Evolutionary conservation across 169 alveolate genomes (phyloP), one percentile per base, ranked within the genome.

Genomic region (Plasmodium ovale): DNA sequence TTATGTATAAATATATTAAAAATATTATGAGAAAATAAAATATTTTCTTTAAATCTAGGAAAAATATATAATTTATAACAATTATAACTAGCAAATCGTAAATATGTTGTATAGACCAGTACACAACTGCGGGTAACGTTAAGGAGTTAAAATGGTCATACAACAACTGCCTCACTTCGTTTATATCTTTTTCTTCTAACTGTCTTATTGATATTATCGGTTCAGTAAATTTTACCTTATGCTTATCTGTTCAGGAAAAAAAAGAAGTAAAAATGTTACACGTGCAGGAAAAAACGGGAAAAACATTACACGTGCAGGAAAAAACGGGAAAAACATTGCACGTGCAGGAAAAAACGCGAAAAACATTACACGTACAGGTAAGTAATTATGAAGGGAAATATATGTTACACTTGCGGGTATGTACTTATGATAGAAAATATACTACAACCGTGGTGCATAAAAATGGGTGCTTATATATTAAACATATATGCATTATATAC

Each of bases 31-130:
- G 62, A 73, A 94, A 93, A 74, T 92, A 93, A 44, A 94, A 62
- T 9, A 95, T 88, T 62, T 92, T 92, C 77, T 88, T 90, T 39
- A 94, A 54, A 60, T 94, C 94, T 77, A 95, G 29, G 58, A 92
- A 92, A 49, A 95, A 72, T 29, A 89, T 88, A 37, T 93, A 77
- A 42, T 88, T 84, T 31, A 94, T 94, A 31, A 84, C 74, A 47
- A 92, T 92, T 42, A 94, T 94, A 37, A 93, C 95, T 71, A 90
- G 62, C 16, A 94, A 87, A 85, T 94, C 96, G 27, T 94, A 87
- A 51, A 84, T 92, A 56, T 94, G 96, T 67, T 94, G 96, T 60
- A 94, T 93, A 21, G 93, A 68, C 96, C 96, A 94, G 69, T 94
- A 94, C 23, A 92, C 54, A 16, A 94, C 93, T 16, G 96, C 96